Base-by-base conservation (phyloP, 2,329 filamentous ascomycete genomes). In the Zelopaecilomyces penicillatus region DNA sequence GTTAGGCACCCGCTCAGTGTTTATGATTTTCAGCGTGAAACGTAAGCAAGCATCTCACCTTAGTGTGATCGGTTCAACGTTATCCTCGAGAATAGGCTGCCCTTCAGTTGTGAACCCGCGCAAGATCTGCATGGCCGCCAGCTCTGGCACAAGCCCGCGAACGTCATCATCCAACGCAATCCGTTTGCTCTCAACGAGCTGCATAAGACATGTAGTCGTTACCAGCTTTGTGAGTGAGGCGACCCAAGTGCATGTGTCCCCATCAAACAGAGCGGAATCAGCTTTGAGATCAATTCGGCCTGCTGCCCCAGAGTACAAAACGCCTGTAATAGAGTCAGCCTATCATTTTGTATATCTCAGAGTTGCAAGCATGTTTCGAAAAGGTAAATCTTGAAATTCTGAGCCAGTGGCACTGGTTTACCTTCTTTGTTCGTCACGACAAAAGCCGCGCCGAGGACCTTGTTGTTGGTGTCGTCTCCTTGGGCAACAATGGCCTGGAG, bases 171-270 rank as follows among this genome's bases (percentile, higher is more conserved):
- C 67, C 2, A 71, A 57, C 1, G 34, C 47, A 28, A 70, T 40
- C 4, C 50, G 44, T 4, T 58, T 61, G 4, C 50, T 51, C 49
- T 71, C 65, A 8, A 70, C 63, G 37, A 69, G 56, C 43, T 69
- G 67, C 55, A 72, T 58, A 19, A 69, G 32, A 39, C 55, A 57
- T 1, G 60, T 61, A 5, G 57, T 52, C 0, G 67, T 67, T 37
- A 66, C 50, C n/a, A 71, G 54, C 52, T 72, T 71, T 46, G 66
- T 70, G 52, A 69, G 46, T n/a, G 68, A 71, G 6, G 67, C 68
- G 9, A 63, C 54, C 54, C 57, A 66, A 19, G 59, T 57, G 37
- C 70, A 62, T 2, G 67, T 58, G 34, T 59, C 48, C 1, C 50
- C 40, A 2, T 48, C 50, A 52, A 67, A 72, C 1, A 51, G 45